phyloP scores from a whole-genome alignment of 2,329 filamentous ascomycete genomes.

The Xylariaceae sp. region DNA sequence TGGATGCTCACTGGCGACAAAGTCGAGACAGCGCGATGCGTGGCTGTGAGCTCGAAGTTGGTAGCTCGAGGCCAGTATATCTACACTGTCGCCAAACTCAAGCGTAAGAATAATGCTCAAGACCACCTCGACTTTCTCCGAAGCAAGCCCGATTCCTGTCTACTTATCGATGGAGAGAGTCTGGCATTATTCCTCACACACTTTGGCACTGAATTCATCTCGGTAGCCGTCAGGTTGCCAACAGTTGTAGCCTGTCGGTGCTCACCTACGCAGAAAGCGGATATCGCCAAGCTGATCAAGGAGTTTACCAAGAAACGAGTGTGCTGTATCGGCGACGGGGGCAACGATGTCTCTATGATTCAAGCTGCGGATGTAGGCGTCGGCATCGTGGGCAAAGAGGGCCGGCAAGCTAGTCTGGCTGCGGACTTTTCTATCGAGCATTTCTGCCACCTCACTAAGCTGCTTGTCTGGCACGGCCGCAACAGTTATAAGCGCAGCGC shows the following conservation, averaged over 20 bases:
- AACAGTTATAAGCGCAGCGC: constrained; percentile 96
- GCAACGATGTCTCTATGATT: constrained; percentile 99
- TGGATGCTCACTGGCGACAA: constrained; percentile 99
- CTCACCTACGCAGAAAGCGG: constrained; percentile 94
- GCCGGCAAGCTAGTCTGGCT: constrained; percentile 85
- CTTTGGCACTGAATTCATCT: constrained; percentile 80
- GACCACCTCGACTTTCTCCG: constrained; percentile 85
- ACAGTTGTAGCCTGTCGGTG: constrained; percentile 95
- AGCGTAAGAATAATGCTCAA: constrained; percentile 76
- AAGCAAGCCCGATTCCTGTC: constrained; percentile 78
- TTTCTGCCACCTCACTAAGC: constrained; percentile 89
- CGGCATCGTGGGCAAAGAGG: constrained; percentile 97
- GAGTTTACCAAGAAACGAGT: constrained; percentile 90
- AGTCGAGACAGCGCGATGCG: constrained; percentile 93
- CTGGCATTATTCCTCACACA: constrained; percentile 76
- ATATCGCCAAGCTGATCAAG: constrained; percentile 85
- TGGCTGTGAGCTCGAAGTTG: constrained; percentile 90
- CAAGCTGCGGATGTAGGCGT: constrained; percentile 97
- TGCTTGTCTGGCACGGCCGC: constrained; percentile 97
- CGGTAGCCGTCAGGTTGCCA: constrained; percentile 78
- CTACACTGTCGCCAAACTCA: constrained; percentile 83
- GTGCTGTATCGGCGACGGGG: constrained; percentile 95
- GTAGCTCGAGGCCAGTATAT: constrained; percentile 93
- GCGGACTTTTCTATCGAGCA: constrained; percentile 96
- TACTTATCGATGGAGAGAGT: constrained; percentile 93